Base-by-base conservation (phyloP, 2,329 filamentous ascomycete species). In the Fusarium illudens region DNA sequence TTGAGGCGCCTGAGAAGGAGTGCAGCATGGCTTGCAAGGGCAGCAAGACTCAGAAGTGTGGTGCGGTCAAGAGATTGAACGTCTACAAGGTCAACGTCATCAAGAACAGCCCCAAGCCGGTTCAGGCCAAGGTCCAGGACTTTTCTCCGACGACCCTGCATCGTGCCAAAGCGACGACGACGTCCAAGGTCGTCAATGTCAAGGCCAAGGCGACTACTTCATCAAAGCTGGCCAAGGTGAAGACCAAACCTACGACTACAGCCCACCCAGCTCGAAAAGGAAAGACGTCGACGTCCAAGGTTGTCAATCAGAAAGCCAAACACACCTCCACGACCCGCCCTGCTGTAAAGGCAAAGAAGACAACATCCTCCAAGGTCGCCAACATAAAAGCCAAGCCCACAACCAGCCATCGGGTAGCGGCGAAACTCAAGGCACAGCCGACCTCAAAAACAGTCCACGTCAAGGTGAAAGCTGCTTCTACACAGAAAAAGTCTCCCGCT, bases 11-110 rank as follows among this genome's bases (percentile, higher is more conserved):
- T 1, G 53, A 56, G 12, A 60, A 65, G 4, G 32, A 67, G 11
- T 72, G 70, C 9, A 57, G 30, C 10, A 44, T 69, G n/a, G 1
- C 20, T 13, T 72, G 70, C 49, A 65, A 58, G 12, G 70, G 70
- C 2, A 50, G 72, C 7, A 62, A 58, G 19, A 22, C 37, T 1
- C 49, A 71, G 19, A 60, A 60, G 15, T 72, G 70, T 9, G 70
- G 70, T 15, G 67, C 54, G 6, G 13, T 29, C 3, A 59, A 58
- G 10, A 60, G 56, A 6, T 32, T 72, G 1, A 72, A 61, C 4
- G 70, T 72, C 20, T 72, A 71, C 17, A 68, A 56, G 30, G 37
- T 70, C 2, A 57, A 13, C 4, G 55, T 52, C 4, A 49, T 34
- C 7, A 60, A 60, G 15, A 64, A 32, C 11, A 51, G 44, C 20